Evolutionary conservation across 352 stramenopile genomes (phyloP), one percentile per base, ranked within the genome.

Genomic region (Albugo candida): DNA sequence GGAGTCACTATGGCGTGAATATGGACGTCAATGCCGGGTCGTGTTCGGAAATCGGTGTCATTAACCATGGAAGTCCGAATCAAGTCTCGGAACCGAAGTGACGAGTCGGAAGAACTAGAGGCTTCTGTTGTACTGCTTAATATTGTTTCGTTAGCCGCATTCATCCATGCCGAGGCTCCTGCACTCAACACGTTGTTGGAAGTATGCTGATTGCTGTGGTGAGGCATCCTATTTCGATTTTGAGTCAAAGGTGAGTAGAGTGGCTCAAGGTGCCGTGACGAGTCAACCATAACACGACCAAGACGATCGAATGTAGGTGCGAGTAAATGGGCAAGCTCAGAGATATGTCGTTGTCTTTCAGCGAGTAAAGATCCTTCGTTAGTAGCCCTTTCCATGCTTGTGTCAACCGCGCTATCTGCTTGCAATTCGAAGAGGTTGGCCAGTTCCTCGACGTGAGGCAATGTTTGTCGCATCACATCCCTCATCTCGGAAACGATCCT

Each of bases 1-100:
- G 78, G 74, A 11, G 78, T 67, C 6, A 92, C 68, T 41, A 92
- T 87, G 1, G 78, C 78, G 47, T 92, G 78, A 24, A 92, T 92
- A 54, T 92, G 78, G 2, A 92, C 76, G 51, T 92, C 78, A 38
- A 92, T 86, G 41, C 63, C 87, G 14, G 72, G 72, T 41, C 71
- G 67, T 1, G 54, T 53, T 27, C 42, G n/a, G 14, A 13, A 20
- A 21, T 64, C 54, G 0, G 58, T 27, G 5, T 81, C 70, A 5
- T 27, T 55, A 8, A 48, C 42, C 13, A 49, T 39, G 10, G 63
- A 63, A 0, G 60, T 68, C 0, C 61, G 53, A 39, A 87, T 81
- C 36, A 87, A 48, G 50, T 84, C 72, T 1, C 75, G 75, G 42
- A 87, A 60, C 12, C 59, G 61, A 1, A 81, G 20, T 10, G 63